A percentile compares a stretch with the other conserved stretches of the same genome.
Evolutionary conservation across 2,329 filamentous ascomycete genomes (phyloP).

Genomic region (Endoconidiophora polonica): DNA sequence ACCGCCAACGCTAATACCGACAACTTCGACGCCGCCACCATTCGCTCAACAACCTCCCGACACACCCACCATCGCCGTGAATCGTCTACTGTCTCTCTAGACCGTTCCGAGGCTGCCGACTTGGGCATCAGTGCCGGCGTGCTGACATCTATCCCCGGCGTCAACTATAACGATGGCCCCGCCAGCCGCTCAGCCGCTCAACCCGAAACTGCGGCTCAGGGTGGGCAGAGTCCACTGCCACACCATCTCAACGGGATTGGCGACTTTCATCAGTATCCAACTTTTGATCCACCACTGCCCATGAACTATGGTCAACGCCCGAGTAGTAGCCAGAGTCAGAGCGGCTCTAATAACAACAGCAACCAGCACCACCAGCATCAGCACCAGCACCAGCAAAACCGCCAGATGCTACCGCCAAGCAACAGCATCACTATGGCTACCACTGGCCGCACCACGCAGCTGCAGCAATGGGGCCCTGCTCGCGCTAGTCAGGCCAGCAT

Average conservation of each 20-base stretch:
- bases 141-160: conserved; percentile 60
- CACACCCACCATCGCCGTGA: conserved; percentile 46
- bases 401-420: conserved; percentile 39
- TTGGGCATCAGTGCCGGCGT: conserved; percentile 59
- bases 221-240: conserved; percentile 55
- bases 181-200: conserved; percentile 55
- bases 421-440: conserved; percentile 50
- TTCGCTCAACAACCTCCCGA: conserved; percentile 11
- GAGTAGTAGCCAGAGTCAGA: conserved; percentile 30
- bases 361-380: background rate
- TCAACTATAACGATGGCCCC: conserved; percentile 50
- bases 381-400: conserved; percentile 27
- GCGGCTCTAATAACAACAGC: background rate
- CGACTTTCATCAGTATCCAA: conserved; percentile 84
- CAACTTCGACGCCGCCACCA: conserved; percentile 10
- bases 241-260: conserved; percentile 68
- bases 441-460: conserved; percentile 53
- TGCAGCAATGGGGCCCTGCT: conserved; percentile 55
- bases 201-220: conserved; percentile 48
- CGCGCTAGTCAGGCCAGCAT: conserved; percentile 38
- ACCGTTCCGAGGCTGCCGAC: conserved; percentile 47
- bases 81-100: conserved; percentile 55
- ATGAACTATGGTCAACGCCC: conserved; percentile 22
- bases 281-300: conserved; percentile 40
- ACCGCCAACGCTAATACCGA: conserved; percentile 49